Conservation (phyloP, 352 stramenopile genomes). For the Pythium rishiriense region DNA sequence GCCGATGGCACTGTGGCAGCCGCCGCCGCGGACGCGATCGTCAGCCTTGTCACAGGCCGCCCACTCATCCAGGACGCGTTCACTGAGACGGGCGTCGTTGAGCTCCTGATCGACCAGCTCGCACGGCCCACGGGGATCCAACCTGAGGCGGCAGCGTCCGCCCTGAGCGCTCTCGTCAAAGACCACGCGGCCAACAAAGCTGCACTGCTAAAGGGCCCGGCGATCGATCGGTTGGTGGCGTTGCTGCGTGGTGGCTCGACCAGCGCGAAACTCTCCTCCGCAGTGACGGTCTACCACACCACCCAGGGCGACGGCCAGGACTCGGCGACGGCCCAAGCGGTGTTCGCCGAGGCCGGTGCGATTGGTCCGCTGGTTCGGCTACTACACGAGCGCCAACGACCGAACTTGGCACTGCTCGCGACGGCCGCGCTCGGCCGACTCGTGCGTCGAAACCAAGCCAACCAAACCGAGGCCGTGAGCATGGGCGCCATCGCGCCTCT, state of each 20-base stretch:
- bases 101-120: not conserved
- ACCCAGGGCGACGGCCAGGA: not conserved
- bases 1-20: not conserved
- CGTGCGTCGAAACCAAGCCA: not conserved
- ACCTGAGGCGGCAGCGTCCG: not conserved
- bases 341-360: not conserved
- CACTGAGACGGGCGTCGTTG: not conserved
- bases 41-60: not conserved
- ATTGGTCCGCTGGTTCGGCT: not conserved
- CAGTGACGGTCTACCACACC: not conserved
- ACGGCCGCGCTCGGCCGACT: not conserved
- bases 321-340: not conserved
- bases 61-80: not conserved
- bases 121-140: not conserved
- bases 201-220: not conserved
- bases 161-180: not conserved
- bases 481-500: not conserved
- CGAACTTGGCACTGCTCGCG: not conserved
- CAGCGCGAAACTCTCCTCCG: no score
- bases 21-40: not conserved
- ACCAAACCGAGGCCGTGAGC: not conserved
- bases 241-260: no score
- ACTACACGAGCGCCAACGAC: not conserved
- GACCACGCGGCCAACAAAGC: not conserved
- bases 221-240: not conserved